Conservation (phyloP, 2,329 filamentous ascomycete genomes). For the Fusarium mundagurra region DNA sequence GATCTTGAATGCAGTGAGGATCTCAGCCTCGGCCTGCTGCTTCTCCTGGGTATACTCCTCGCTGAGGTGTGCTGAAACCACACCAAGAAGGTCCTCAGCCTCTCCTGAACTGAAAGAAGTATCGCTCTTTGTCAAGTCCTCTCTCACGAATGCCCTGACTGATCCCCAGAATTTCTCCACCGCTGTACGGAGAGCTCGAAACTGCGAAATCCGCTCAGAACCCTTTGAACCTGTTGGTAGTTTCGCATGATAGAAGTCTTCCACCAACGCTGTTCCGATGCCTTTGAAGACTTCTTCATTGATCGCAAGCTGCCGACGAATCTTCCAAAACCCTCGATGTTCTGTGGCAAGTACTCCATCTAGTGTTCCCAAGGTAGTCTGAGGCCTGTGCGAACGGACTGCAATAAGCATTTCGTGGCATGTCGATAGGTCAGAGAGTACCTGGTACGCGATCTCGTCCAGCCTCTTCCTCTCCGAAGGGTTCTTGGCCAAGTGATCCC, state of each 20-base stretch:
- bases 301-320: no score
- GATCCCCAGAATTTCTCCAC: no score
- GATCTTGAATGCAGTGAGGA: fast-evolving
- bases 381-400: fast-evolving
- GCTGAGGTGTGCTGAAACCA: fast-evolving
- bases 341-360: not conserved
- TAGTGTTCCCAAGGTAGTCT: no score
- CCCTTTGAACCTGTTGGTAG: no score
- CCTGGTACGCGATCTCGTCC: fast-evolving
- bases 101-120: fast-evolving
- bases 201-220: no score
- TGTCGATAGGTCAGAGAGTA: not conserved
- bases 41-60: not conserved
- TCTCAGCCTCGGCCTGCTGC: fast-evolving
- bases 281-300: no score
- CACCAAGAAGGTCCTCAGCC: fast-evolving
- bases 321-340: not conserved
- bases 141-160: no score
- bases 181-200: no score
- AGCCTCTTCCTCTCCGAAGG: fast-evolving
- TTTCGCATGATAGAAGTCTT: no score
- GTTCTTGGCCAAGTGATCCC: fast-evolving
- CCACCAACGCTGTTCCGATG: no score
- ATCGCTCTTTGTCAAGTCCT: fast-evolving
- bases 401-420: not conserved